These are phyloP conservation scores for Phytophthora nicotianae DNA, from an alignment of 352 stramenopile species.

Conservation along the genomic window DNA sequence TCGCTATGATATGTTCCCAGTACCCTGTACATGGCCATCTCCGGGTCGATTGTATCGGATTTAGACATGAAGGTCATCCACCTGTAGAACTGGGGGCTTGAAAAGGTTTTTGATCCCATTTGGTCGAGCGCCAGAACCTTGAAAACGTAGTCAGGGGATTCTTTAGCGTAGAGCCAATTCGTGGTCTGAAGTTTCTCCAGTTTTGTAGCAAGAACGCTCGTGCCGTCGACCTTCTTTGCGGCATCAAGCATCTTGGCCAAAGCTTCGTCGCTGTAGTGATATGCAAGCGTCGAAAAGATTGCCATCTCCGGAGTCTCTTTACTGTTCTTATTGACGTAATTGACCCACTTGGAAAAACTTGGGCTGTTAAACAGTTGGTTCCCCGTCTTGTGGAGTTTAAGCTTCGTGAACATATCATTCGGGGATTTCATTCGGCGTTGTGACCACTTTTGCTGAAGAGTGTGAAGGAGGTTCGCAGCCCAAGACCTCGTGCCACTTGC, in stretches of 20 bases:
- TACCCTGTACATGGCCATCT: neutral
- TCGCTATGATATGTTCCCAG: neutral
- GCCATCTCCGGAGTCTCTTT: neutral
- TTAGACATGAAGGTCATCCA: neutral
- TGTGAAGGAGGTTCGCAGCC: neutral
- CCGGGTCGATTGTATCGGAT: neutral
- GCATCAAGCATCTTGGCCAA: neutral
- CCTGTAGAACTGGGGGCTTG: slow-evolving; percentile 2
- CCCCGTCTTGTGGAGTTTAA: neutral
- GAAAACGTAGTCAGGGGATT: slow-evolving; percentile 4
- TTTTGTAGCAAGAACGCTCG: neutral
- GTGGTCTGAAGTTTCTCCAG: neutral
- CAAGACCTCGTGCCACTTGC: neutral
- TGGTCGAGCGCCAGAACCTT: neutral
- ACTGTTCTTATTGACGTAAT: neutral
- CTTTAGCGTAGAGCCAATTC: neutral
- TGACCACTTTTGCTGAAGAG: slow-evolving; percentile 1
- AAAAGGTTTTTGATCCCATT: slow-evolving; percentile 5
- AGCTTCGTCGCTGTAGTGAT: neutral
- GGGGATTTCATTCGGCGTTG: slow-evolving; percentile 3
- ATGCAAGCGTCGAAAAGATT: neutral
- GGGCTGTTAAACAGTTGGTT: neutral
- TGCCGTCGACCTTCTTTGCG: neutral
- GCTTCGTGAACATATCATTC: neutral
- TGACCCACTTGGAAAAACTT: neutral